Evolutionary conservation across 2,329 filamentous ascomycete species (phyloP), one percentile per base, ranked within the genome.

Genomic region (Bipolaris sorokiniana): DNA sequence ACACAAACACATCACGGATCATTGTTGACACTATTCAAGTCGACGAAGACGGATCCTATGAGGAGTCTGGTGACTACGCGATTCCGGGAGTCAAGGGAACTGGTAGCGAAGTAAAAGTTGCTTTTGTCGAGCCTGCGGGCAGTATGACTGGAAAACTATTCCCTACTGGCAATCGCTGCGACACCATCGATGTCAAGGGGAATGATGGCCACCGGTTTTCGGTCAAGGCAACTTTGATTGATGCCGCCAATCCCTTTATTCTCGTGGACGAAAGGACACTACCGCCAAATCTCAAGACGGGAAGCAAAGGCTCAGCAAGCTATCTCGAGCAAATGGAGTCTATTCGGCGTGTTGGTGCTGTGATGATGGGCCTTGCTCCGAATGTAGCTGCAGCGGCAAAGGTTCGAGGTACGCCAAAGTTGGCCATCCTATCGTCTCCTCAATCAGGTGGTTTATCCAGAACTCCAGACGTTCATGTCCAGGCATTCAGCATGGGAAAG

Each of bases 1-100:
- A 91, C 70, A 90, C 87, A 1, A 91, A 91, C 65, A 91, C 88
- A 0, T 68, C 68, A 74, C 77, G 38, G 88, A 89, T 71, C 71
- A 87, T 51, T 83, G 89, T 61, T 73, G 82, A 52, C 79, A 84
- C 10, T 10, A 50, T 75, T 2, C 79, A 77, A 2, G 88, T 89
- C 56, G 78, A 78, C 0, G 77, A 86, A 1, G 69, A 76, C 0
- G 80, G 79, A 11, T 66, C 65, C 7, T 71, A 70, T 33, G 36
- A 63, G 3, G 69, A 15, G 78, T 76, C 5, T 77, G 87, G 86
- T 0, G 79, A 83, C 13, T 88, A 87, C 64, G 71, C 76, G 1
- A 88, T 90, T 62, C 86, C 88, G 65, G 87, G 87, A 0, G 87
- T 89, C 0, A 78, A 83, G 1, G 86, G 86, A 0, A 83, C 80